phyloP scores from a whole-genome alignment of 1,284 basidiomycete species.

The Inonotus obliquus region DNA sequence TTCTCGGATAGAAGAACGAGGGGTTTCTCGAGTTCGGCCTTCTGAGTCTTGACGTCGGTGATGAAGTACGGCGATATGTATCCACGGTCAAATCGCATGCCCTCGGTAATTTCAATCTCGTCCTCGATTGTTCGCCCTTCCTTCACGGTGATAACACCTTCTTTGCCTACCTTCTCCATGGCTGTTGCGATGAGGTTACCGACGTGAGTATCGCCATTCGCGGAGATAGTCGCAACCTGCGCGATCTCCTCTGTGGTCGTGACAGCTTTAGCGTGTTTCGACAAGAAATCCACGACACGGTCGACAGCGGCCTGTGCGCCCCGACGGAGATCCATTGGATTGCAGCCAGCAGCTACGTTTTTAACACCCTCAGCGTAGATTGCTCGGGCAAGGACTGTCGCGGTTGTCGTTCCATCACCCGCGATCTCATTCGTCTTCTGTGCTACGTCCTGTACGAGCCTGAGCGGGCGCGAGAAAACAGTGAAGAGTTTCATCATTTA shows the following conservation, averaged over 20 bases:
- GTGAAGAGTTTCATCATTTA: not conserved
- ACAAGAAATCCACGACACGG: constrained; percentile 89
- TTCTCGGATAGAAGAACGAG: constrained; percentile 93
- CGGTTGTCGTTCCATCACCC: constrained; percentile 97
- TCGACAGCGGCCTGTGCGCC: constrained; percentile 97
- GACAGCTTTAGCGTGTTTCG: constrained; percentile 88
- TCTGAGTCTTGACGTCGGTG: constrained; percentile 97
- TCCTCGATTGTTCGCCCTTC: constrained; percentile 97
- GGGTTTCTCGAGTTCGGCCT: constrained; percentile 97
- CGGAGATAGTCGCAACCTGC: constrained; percentile 97
- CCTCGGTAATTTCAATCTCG: constrained; percentile 98
- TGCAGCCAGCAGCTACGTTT: constrained; percentile 98
- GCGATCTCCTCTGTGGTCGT: constrained; percentile 98
- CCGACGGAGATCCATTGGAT: constrained; percentile 98
- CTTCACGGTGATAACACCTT: constrained; percentile 99
- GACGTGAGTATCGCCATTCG: constrained; percentile 93
- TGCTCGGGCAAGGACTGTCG: constrained; percentile 93
- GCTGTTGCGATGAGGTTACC: constrained; percentile 97
- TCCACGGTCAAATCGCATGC: constrained; percentile 99
- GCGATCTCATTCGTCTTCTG: constrained; percentile 97
- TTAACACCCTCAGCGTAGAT: constrained; percentile 99
- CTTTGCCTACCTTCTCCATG: constrained; percentile 99
- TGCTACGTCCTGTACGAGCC: constrained; percentile 93
- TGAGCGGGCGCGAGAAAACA: constrained; percentile 27
- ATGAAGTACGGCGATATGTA: constrained; percentile 99